Base-by-base conservation (phyloP, 768 basidiomycete species). In the Atractiella rhizophila region DNA sequence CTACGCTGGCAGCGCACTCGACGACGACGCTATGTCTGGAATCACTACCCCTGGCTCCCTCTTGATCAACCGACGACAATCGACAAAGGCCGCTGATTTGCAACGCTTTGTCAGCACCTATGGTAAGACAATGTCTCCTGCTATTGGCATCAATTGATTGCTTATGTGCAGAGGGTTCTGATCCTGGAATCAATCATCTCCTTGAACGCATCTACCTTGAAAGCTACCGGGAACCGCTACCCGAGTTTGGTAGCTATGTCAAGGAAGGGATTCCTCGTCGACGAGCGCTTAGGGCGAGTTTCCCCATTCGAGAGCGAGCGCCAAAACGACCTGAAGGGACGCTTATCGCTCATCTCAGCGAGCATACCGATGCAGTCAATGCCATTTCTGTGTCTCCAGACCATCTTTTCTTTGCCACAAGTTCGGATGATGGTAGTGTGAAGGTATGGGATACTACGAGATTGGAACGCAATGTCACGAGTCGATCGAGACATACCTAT, bases 391-490 rank as follows among this genome's bases (percentile, higher is more conserved):
- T 85, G 19, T 74, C 88, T 1, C 86, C 88, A 2, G 91, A 96
- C 53, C 82, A 91, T 51, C 62, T 74, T 56, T 98, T 91, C 64
- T 94, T 66, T 43, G 61, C 60, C 5, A 59, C 64, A 1, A 59
- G 59, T 4, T 64, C 63, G 2, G 54, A 59, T n/a, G 63, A 65
- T 40, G 53, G 55, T 7, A 56, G 54, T 13, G 55, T 66, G 33
- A 57, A 59, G 36, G 54, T 66, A 3, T 66, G 66, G 66, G 66
- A 68, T 48, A 54, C 83, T 1, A 77, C 80, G 7, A 66, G 83
- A n/a, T 64, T 96, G 33, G 88, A 94, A 55, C 68, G 86, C 42
- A 94, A 83, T 57, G 80, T 91, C 15, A 81, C 85, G 18, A 76
- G 76, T 55, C 80, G 80, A 36, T 59, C 65, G 16, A 46, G 65